Evolutionary conservation across 1,284 basidiomycete genomes (phyloP).

Genomic region (Volvariella surrecta): DNA sequence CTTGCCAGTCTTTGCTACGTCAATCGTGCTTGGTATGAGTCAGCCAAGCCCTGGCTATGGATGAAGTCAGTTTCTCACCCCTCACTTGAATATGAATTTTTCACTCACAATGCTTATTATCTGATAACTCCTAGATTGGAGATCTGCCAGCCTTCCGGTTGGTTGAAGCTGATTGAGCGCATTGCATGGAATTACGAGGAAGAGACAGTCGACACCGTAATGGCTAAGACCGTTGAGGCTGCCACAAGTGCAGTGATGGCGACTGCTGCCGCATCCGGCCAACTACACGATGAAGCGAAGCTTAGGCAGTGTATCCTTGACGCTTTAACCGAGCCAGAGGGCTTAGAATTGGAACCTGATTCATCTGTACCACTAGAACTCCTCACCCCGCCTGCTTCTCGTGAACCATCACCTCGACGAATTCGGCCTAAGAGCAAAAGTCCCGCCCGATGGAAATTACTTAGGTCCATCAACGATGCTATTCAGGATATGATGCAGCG

Average conservation of each 20-base stretch:
- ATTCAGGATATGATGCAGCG: conserved; percentile 58
- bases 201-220: conserved; percentile 52
- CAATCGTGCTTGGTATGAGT: conserved; percentile 65
- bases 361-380: conserved; percentile 63
- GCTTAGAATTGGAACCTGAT: conserved; percentile 51
- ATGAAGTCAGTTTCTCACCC: conserved; percentile 32
- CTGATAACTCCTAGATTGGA: conserved; percentile 35
- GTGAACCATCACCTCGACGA: conserved; percentile 71
- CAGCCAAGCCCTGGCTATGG: conserved; percentile 78
- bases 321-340: not conserved
- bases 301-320: not conserved
- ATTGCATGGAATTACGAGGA: conserved; percentile 66
- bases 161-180: conserved; percentile 72
- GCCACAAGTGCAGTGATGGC: conserved; percentile 51
- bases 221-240: conserved; percentile 53
- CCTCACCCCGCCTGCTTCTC: conserved; percentile 66
- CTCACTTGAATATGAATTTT: not conserved
- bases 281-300: not conserved
- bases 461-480: conserved; percentile 67
- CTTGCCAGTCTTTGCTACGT: conserved; percentile 64
- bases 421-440: conserved; percentile 67
- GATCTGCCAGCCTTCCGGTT: conserved; percentile 67
- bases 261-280: conserved; percentile 25
- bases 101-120: conserved; percentile 6
- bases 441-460: conserved; percentile 73